Percentiles rank a stretch among this genome's conserved stretches.
phyloP scores from a whole-genome alignment of 176 grass and related monocot genomes.

The Aegilops tauschii region DNA sequence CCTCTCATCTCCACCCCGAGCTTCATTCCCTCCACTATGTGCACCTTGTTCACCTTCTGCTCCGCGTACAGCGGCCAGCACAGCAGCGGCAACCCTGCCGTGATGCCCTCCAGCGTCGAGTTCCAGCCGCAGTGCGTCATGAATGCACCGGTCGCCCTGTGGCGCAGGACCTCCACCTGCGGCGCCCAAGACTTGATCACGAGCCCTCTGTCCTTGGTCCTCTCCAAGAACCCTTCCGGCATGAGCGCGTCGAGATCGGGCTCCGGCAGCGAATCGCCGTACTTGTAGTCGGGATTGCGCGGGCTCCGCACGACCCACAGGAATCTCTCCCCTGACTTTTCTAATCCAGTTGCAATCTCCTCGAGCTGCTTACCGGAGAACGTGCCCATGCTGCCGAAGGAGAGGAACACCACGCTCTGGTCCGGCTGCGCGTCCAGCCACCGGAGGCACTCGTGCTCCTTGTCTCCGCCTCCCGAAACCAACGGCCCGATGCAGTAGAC shows the following conservation, averaged over 20 bases:
- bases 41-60: conserved; percentile 58
- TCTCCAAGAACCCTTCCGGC: conserved; percentile 39
- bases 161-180: conserved; percentile 49
- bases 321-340: conserved; percentile 49
- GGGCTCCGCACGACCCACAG: conserved; percentile 58
- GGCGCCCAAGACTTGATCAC: conserved; percentile 49
- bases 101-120: conserved; percentile 42
- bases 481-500: conserved; percentile 46
- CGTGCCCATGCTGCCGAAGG: conserved; percentile 56
- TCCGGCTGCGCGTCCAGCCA: conserved; percentile 68
- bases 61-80: conserved; percentile 53
- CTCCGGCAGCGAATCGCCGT: neutral
- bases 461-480: neutral
- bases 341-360: conserved; percentile 49
- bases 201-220: conserved; percentile 17
- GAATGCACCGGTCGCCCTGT: conserved; percentile 33
- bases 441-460: conserved; percentile 37
- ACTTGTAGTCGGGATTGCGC: neutral
- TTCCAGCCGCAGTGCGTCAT: conserved; percentile 46
- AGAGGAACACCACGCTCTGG: conserved; percentile 55
- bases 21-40: conserved; percentile 38
- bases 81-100: conserved; percentile 34
- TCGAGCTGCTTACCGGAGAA: conserved; percentile 41
- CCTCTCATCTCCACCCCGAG: conserved; percentile 40
- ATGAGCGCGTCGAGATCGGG: conserved; percentile 37